phyloP scores from a whole-genome alignment of 345 rosid genomes.

The Rhizophora mangle region DNA sequence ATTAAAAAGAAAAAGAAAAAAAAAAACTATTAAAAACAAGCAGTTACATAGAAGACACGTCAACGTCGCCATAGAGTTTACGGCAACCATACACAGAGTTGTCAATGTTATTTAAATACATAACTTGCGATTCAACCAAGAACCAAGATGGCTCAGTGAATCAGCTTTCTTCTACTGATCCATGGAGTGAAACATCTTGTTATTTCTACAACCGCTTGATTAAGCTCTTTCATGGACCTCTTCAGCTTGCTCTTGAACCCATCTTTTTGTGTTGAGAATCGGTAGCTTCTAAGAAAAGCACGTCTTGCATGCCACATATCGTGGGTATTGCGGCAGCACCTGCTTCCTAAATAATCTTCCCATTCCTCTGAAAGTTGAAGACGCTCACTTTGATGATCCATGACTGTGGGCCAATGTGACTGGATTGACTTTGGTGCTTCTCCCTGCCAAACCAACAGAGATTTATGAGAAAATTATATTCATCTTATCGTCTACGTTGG shows the following conservation, averaged over 20 bases:
- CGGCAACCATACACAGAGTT: too few relatives aligned
- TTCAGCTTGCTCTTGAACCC: constrained; percentile 25
- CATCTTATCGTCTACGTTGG: not conserved
- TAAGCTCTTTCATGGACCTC: constrained; percentile 31
- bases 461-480: too few relatives aligned
- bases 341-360: constrained; percentile 22
- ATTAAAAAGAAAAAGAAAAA: too few relatives aligned
- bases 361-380: constrained; percentile 15
- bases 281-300: constrained; percentile 47
- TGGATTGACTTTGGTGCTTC: constrained; percentile 23
- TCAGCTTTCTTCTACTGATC: too few relatives aligned
- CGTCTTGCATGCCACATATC: constrained; percentile 51
- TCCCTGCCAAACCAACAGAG: constrained; percentile 1
- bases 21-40: too few relatives aligned
- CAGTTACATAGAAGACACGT: too few relatives aligned
- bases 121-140: too few relatives aligned
- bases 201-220: constrained; percentile 10
- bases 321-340: constrained; percentile 19
- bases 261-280: constrained; percentile 18
- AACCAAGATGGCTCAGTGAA: too few relatives aligned
- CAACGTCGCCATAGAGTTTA: too few relatives aligned
- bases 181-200: too few relatives aligned
- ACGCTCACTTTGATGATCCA: not conserved
- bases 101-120: too few relatives aligned
- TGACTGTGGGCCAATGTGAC: constrained; percentile 11